A percentile compares a stretch with the other conserved stretches of the same genome.
Conservation (phyloP, 2,329 filamentous ascomycete species). For the Aspergillus latus region DNA sequence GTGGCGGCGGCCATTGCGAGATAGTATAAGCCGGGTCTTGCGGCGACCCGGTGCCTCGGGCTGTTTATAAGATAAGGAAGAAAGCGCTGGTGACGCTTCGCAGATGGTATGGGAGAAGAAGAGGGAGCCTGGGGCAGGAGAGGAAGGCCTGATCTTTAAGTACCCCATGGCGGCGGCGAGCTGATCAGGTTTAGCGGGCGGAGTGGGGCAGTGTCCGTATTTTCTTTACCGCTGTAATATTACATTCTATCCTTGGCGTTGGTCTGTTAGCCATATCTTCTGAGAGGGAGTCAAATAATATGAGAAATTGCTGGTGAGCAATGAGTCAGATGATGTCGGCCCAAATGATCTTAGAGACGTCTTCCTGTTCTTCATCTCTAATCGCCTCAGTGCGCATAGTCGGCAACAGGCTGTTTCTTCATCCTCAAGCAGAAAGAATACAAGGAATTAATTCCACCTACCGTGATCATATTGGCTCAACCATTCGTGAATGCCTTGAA, state of each 20-base stretch:
- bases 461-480: neutral
- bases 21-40: slow-evolving; percentile 20
- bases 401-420: slow-evolving; percentile 19
- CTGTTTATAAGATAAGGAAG: neutral
- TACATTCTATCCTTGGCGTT: neutral
- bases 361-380: slow-evolving; percentile 20
- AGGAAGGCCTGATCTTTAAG: slow-evolving; percentile 1
- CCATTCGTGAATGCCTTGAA: neutral
- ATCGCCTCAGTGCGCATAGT: slow-evolving; percentile 20
- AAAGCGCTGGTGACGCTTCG: neutral
- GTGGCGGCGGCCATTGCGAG: slow-evolving; percentile 18
- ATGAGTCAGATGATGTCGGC: slow-evolving; percentile 22
- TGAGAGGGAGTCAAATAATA: neutral
- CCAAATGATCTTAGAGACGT: slow-evolving; percentile 16
- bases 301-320: neutral
- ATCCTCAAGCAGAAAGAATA: slow-evolving; percentile 3
- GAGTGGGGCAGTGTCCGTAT: neutral
- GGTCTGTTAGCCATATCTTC: neutral
- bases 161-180: slow-evolving; percentile 1
- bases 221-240: neutral
- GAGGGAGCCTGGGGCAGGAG: neutral
- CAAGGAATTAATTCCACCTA: neutral
- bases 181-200: slow-evolving; percentile 3
- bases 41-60: slow-evolving; percentile 17
- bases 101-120: slow-evolving; percentile 3